Evolutionary conservation across 1,139 yeast genomes (phyloP).

Genomic region (Pichia terricola): DNA sequence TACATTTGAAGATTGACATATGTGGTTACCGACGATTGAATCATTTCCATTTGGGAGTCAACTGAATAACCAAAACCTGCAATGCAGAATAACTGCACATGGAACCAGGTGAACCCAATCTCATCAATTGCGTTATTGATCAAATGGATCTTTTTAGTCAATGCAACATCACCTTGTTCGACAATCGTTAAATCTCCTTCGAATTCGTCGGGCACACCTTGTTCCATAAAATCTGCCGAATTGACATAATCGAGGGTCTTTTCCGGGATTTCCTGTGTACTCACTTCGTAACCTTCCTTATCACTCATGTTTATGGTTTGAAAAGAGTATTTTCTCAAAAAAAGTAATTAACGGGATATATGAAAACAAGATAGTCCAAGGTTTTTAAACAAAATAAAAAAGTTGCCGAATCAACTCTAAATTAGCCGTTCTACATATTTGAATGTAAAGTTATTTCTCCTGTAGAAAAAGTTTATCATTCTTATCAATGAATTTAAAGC

Average conservation of each 20-base stretch:
- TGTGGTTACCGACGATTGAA: constrained; percentile 36
- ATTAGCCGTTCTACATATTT: no score
- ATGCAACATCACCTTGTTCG: constrained; percentile 16
- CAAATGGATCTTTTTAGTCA: constrained; percentile 18
- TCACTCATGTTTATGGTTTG: not conserved
- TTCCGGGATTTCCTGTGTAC: not conserved
- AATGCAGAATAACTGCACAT: constrained; percentile 33
- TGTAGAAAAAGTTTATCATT: no score
- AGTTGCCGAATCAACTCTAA: no score
- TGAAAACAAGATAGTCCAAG: no score
- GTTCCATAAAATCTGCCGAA: constrained; percentile 3
- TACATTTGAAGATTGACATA: constrained; percentile 33
- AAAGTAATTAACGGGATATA: not conserved
- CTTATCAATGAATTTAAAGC: no score
- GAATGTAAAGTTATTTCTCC: no score
- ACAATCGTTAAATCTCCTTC: constrained; percentile 5
- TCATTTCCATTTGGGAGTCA: constrained; percentile 45
- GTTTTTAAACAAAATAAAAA: no score
- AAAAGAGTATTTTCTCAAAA: no score
- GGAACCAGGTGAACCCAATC: constrained; percentile 43
- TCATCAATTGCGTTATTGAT: constrained; percentile 42
- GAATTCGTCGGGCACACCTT: constrained; percentile 1
- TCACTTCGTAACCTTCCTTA: not conserved
- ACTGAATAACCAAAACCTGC: constrained; percentile 60
- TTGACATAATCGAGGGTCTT: not conserved